Percentiles rank a stretch among this genome's conserved stretches.
Evolutionary conservation across 352 stramenopile genomes (phyloP).

Genomic region (Phytophthora colocasiae): DNA sequence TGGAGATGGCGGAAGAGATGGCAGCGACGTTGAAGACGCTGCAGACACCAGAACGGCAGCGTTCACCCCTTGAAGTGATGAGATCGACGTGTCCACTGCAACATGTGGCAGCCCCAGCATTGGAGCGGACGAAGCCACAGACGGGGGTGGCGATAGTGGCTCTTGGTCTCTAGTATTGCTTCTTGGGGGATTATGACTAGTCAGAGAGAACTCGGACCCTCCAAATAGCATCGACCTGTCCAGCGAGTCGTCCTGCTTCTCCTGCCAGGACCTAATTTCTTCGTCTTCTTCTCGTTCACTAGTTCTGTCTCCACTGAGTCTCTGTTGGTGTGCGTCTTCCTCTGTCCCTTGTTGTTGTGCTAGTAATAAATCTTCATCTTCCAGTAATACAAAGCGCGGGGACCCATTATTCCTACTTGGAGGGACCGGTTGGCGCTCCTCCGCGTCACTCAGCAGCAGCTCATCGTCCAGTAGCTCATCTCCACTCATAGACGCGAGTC

Average conservation of each 20-base stretch:
- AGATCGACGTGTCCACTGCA: too few relatives aligned
- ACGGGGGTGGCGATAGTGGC: slow-evolving; percentile 2
- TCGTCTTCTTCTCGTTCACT: slow-evolving; percentile 22
- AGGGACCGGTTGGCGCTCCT: slow-evolving; percentile 22
- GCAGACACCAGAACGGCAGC: slow-evolving; percentile 23
- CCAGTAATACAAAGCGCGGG: slow-evolving; percentile 70
- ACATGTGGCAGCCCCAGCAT: slow-evolving; percentile 13
- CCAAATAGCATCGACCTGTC: slow-evolving; percentile 65
- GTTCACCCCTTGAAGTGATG: background rate
- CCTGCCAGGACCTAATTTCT: background rate
- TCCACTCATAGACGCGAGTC: slow-evolving; percentile 46
- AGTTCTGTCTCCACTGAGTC: slow-evolving; percentile 30
- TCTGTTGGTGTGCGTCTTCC: background rate
- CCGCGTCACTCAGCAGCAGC: slow-evolving; percentile 48
- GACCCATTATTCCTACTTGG: slow-evolving; percentile 7
- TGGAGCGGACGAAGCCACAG: slow-evolving; percentile 9
- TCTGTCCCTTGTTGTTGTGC: slow-evolving; percentile 1
- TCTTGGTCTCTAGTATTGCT: slow-evolving; percentile 6
- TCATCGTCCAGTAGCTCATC: slow-evolving; percentile 44
- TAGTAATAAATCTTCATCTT: slow-evolving; percentile 58
- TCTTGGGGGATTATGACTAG: slow-evolving; percentile 2
- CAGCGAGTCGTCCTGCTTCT: slow-evolving; percentile 40
- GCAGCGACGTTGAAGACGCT: slow-evolving; percentile 39
- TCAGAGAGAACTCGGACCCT: slow-evolving; percentile 42
- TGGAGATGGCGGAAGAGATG: slow-evolving; percentile 10